Evolutionary conservation across 768 basidiomycete genomes (phyloP).

Genomic region (Agaricus subrufescens): DNA sequence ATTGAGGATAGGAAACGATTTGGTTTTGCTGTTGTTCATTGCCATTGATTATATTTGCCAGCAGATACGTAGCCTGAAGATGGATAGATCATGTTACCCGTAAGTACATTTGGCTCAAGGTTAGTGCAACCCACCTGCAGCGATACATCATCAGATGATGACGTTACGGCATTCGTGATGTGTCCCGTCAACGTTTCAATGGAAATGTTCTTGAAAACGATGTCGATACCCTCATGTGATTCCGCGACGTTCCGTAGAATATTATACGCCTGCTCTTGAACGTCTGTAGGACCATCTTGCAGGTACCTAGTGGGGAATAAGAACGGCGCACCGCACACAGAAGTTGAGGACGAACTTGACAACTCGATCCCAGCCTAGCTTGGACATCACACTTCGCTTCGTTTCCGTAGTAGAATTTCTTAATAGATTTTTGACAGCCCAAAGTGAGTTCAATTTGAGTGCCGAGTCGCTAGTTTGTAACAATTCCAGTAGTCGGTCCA

Average conservation of each 20-base stretch:
- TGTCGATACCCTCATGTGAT: slow-evolving; percentile 56
- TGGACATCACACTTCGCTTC: slow-evolving; percentile 64
- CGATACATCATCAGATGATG: slow-evolving; percentile 47
- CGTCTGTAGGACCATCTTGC: slow-evolving; percentile 42
- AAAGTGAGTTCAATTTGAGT: slow-evolving; percentile 68
- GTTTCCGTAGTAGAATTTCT: slow-evolving; percentile 55
- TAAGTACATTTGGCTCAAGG: too few species aligned
- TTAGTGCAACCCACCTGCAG: slow-evolving; percentile 35
- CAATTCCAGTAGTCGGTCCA: slow-evolving; percentile 60
- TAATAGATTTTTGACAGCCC: slow-evolving; percentile 84
- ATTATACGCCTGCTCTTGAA: slow-evolving; percentile 71
- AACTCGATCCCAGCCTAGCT: slow-evolving; percentile 62
- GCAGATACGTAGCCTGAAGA: slow-evolving; percentile 46
- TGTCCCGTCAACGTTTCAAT: slow-evolving; percentile 37
- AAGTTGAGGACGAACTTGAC: slow-evolving; percentile 37
- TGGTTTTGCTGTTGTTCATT: slow-evolving; percentile 40
- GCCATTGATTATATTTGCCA: slow-evolving; percentile 71
- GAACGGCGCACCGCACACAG: background rate
- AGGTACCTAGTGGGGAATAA: slow-evolving; percentile 39
- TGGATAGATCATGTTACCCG: background rate
- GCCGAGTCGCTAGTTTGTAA: slow-evolving; percentile 44
- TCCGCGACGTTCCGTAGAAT: slow-evolving; percentile 66
- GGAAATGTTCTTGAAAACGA: slow-evolving; percentile 44
- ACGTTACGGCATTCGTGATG: slow-evolving; percentile 45
- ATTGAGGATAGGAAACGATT: slow-evolving; percentile 45